A percentile compares a stretch with the other conserved stretches of the same genome.
These are phyloP conservation scores for Pyrenula aspistea DNA, from an alignment of 495 filamentous ascomycete genomes.

Conservation along the genomic window DNA sequence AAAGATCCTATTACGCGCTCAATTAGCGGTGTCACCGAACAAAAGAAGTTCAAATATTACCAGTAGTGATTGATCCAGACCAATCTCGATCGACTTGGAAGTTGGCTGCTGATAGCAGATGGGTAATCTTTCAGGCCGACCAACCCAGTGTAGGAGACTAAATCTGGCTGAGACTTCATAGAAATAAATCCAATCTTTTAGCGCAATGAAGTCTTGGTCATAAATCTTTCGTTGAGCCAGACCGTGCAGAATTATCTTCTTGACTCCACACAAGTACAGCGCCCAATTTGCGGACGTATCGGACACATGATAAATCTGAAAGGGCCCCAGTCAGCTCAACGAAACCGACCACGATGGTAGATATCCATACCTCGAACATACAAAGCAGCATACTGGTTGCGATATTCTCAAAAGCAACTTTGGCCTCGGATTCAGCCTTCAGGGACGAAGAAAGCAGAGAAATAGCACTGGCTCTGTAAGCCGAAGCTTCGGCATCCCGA, in stretches of 20 bases:
- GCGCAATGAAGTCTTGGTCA: constrained; percentile 10
- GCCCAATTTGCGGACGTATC: constrained; percentile 9
- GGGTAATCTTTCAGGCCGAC: constrained; percentile 9
- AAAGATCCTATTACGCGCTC: constrained; percentile 6
- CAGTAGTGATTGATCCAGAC: constrained; percentile 3
- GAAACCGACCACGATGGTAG: not conserved
- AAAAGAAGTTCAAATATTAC: constrained; percentile 3
- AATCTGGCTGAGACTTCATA: constrained; percentile 10
- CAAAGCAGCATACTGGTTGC: constrained; percentile 12
- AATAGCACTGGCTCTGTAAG: constrained; percentile 9
- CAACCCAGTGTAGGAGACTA: constrained; percentile 10
- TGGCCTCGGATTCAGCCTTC: constrained; percentile 8
- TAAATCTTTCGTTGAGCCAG: constrained; percentile 10
- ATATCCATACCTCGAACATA: constrained; percentile 11
- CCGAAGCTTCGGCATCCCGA: constrained; percentile 9
- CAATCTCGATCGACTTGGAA: constrained; percentile 8
- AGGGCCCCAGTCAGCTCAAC: not conserved
- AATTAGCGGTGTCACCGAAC: constrained; percentile 4
- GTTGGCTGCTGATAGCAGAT: constrained; percentile 3
- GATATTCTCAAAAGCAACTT: constrained; percentile 10
- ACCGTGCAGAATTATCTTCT: constrained; percentile 11
- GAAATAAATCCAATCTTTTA: constrained; percentile 14
- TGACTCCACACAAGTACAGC: constrained; percentile 10
- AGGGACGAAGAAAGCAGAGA: constrained; percentile 4
- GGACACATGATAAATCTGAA: constrained; percentile 9